These are phyloP conservation scores for Lupinus albus DNA, from an alignment of 306 rosid species.

Conservation along the genomic window DNA sequence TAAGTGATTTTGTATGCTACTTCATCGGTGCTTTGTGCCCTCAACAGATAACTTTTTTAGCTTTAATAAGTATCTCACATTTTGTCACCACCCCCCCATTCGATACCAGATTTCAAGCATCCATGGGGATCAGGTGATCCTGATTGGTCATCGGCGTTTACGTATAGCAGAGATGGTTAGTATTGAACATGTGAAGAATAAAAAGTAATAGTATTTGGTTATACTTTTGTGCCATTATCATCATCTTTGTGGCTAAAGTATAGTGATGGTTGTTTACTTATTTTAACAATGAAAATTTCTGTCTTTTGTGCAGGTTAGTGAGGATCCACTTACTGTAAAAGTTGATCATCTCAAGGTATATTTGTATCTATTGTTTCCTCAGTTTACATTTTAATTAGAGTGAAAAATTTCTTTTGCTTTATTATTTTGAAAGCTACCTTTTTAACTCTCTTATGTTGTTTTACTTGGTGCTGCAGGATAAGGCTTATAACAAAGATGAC, in stretches of 20 bases:
- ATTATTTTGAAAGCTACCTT: not conserved
- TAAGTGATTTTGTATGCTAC: conserved; percentile 37
- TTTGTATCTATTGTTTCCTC: conserved; percentile 26
- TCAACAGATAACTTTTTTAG: conserved; percentile 23
- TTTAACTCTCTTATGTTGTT: conserved; percentile 19
- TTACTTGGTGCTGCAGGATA: conserved; percentile 64
- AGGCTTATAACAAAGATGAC: conserved; percentile 88
- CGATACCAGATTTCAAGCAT: conserved; percentile 87
- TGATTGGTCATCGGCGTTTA: conserved; percentile 95
- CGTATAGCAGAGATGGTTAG: conserved; percentile 94
- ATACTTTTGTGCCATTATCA: conserved; percentile 21
- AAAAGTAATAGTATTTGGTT: not conserved
- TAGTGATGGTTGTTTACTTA: conserved; percentile 8
- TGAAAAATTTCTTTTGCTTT: conserved; percentile 29
- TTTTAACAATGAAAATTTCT: conserved; percentile 10
- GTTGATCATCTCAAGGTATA: conserved; percentile 98
- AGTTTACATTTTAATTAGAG: conserved; percentile 17
- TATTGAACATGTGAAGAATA: conserved; percentile 36
- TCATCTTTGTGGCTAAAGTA: conserved; percentile 28
- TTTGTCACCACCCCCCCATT: conserved; percentile 4
- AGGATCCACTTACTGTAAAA: conserved; percentile 96
- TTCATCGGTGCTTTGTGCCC: conserved; percentile 29
- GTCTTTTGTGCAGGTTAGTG: conserved; percentile 66
- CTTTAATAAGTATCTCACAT: not conserved
- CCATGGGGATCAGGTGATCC: conserved; percentile 87